These are phyloP conservation scores for Solanum hybrid DNA, from an alignment of 305 asterid genomes.

Conservation along the genomic window DNA sequence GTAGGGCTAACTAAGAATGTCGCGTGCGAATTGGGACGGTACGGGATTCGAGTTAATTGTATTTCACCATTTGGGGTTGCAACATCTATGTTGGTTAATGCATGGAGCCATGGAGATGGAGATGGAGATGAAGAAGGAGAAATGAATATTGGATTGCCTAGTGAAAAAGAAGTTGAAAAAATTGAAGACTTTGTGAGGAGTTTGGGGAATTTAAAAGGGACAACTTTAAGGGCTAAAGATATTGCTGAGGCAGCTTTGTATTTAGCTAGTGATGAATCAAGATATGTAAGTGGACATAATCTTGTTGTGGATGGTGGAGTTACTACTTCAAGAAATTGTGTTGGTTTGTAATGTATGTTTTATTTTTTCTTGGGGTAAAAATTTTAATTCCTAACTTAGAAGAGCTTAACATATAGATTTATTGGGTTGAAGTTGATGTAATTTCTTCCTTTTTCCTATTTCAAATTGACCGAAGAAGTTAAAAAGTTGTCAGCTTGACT, in stretches of 20 bases:
- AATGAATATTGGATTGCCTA: neutral
- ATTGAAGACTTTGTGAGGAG: slow-evolving; percentile 62
- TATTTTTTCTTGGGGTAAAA: neutral
- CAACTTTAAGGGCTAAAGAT: slow-evolving; percentile 44
- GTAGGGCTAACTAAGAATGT: slow-evolving; percentile 66
- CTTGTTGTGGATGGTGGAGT: slow-evolving; percentile 93
- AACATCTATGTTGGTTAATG: slow-evolving; percentile 66
- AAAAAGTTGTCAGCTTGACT: neutral
- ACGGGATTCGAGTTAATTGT: slow-evolving; percentile 75
- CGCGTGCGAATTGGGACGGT: slow-evolving; percentile 72
- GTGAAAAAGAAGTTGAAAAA: slow-evolving; percentile 46
- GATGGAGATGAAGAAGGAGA: neutral
- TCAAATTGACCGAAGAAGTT: neutral
- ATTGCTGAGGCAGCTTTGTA: slow-evolving; percentile 81
- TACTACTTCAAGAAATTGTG: slow-evolving; percentile 49
- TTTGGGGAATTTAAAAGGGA: slow-evolving; percentile 59
- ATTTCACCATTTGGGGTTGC: slow-evolving; percentile 89
- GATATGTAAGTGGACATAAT: slow-evolving; percentile 73
- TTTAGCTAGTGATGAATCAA: slow-evolving; percentile 71
- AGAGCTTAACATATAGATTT: neutral
- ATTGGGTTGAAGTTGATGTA: neutral
- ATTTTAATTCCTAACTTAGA: neutral
- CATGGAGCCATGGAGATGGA: slow-evolving; percentile 34
- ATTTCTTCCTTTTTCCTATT: neutral
- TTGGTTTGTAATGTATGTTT: slow-evolving; percentile 21